Base-by-base conservation (phyloP, 192 early-diverging fungal genomes). In the Rhizoclosmatium sp. region DNA sequence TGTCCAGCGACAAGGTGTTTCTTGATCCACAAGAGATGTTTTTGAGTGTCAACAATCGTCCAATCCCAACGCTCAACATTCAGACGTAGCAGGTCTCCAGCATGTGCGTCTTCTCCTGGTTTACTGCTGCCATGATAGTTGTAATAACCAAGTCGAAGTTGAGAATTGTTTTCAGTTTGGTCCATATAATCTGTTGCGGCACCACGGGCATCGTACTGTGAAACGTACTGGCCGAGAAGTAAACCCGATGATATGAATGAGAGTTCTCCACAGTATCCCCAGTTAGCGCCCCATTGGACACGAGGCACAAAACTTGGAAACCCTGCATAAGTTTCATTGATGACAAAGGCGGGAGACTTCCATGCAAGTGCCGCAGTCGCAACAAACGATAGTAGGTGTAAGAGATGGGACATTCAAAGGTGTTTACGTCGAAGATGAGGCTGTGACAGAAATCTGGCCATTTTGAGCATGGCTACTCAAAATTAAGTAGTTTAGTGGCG, bases 211-310 rank as follows among this genome's bases (percentile, higher is more conserved):
- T 58, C 54, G n/a, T 58, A 58, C 54, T 58, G 54, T 10, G 54
- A 58, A n/a, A 58, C 12, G 54, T 58, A 58, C 54, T 58, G 54
- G 54, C 54, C 54, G 54, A 58, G 54, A n/a, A 58, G n/a, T 10
- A 58, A n/a, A n/a, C 54, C 54, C n/a, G 54, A 58, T 10, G 54
- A 16, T 10, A 58, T 58, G 54, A n/a, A 16, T 10, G 12, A 16
- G 1, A 58, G 54, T 1, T 58, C 54, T 0, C 54, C 54, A n/a
- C 54, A 58, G 54, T 58, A 58, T 10, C 54, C 54, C 12, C 10
- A 58, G n/a, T 58, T 58, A n/a, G 54, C 54, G 0, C n/a, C 12
- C 54, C 54, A 58, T 58, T 58, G 54, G 54, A 58, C n/a, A n/a
- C n/a, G 54, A n/a, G 54, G 54, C 31, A 31, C 31, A 31, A 31